These are phyloP conservation scores for Aspergillus fischeri DNA, from an alignment of 2,329 filamentous ascomycete species.

Conservation along the genomic window DNA sequence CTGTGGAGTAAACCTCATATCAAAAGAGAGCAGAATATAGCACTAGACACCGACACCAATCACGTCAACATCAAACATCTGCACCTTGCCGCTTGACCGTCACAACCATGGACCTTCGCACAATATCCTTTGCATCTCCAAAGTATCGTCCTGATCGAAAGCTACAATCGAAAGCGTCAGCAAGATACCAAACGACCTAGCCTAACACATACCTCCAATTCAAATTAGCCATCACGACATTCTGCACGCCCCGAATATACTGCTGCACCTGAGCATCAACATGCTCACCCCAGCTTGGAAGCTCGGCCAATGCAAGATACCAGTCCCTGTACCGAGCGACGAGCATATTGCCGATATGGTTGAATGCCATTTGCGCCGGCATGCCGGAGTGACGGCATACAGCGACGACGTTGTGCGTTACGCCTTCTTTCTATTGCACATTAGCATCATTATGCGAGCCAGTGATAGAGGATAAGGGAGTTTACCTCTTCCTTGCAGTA, in stretches of 20 bases:
- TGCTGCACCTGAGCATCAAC: constrained; percentile 21
- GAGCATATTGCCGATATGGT: constrained; percentile 18
- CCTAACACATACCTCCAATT: constrained; percentile 20
- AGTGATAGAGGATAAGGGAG: background rate
- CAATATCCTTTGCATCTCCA: constrained; percentile 12
- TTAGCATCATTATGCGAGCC: background rate
- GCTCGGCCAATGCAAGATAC: constrained; percentile 19
- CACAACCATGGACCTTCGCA: constrained; percentile 9
- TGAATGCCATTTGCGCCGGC: constrained; percentile 21
- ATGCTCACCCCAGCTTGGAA: constrained; percentile 20
- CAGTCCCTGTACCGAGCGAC: constrained; percentile 18
- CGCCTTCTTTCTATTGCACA: constrained; percentile 13
- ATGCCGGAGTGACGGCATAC: constrained; percentile 14
- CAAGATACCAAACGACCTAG: background rate
- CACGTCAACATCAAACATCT: constrained; percentile 1
- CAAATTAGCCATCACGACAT: constrained; percentile 21
- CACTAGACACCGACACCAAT: background rate
- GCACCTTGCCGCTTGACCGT: constrained; percentile 5
- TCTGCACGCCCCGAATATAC: constrained; percentile 19
- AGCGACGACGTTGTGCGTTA: constrained; percentile 19
- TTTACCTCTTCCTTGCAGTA: constrained; percentile 24
- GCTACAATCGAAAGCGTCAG: constrained; percentile 2
- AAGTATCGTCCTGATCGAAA: constrained; percentile 20
- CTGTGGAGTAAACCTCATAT: background rate
- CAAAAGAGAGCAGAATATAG: background rate